These are phyloP conservation scores for Tulasnella calospora DNA, from an alignment of 768 basidiomycete species.

Conservation along the genomic window DNA sequence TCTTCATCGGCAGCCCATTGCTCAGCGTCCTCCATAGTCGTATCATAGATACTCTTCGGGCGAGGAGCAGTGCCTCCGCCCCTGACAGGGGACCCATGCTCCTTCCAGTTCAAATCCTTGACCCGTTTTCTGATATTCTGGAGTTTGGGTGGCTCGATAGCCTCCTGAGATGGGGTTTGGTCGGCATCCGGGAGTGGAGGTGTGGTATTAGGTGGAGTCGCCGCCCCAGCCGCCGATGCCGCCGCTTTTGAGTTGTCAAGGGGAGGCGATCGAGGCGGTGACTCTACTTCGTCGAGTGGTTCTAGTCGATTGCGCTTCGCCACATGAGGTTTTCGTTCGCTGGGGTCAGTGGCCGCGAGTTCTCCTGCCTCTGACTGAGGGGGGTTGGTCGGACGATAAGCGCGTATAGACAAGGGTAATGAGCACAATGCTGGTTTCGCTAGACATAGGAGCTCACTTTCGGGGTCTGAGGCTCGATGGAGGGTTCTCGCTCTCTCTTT, in stretches of 20 bases:
- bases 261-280: constrained; percentile 22
- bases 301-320: constrained; percentile 71
- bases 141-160: constrained; percentile 44
- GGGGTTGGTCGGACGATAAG: constrained; percentile 10
- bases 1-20: neutral
- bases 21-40: neutral
- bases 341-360: constrained; percentile 36
- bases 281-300: constrained; percentile 40
- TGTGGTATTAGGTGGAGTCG: constrained; percentile 33
- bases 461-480: constrained; percentile 56
- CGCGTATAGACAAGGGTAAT: constrained; percentile 12
- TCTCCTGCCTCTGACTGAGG: constrained; percentile 21
- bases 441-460: constrained; percentile 29
- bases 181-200: constrained; percentile 70
- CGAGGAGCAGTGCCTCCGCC: neutral
- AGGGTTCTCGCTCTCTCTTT: constrained; percentile 75
- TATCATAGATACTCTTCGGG: neutral
- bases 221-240: constrained; percentile 17
- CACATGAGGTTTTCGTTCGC: constrained; percentile 54
- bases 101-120: constrained; percentile 70
- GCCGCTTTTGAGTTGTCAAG: constrained; percentile 13
- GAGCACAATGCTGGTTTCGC: neutral
- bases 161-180: constrained; percentile 9
- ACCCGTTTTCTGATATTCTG: constrained; percentile 75
- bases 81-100: constrained; percentile 28